Evolutionary conservation across 257 asterid genomes (phyloP), one percentile per base, ranked within the genome.

Genomic region (Gentiana macrophylla): DNA sequence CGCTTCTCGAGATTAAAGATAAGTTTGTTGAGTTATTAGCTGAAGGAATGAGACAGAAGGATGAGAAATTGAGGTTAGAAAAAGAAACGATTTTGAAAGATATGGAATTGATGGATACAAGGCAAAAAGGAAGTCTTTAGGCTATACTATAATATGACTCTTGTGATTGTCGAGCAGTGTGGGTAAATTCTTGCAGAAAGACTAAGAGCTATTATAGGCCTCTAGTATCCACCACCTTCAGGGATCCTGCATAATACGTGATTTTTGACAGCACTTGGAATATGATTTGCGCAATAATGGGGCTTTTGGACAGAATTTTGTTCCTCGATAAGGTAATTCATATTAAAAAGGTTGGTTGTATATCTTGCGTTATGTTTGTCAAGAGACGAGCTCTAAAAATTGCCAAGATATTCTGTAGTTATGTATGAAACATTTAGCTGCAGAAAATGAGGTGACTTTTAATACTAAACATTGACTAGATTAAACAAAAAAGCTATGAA

Each of bases 1-100:
- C 82, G n/a, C 74, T 72, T 59, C 73, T 74, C 41, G 80, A 71
- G 70, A 74, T 90, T 32, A 84, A 66, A 44, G 76, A 82, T 53
- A 82, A 68, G 73, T 90, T 90, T 70, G 55, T 90, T 52, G 86
- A 76, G 79, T 57, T 90, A 76, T 72, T 90, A 67, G 75, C 72
- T 8, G 86, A 84, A 74, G 98, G 95, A 7, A 75, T 55, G 56
- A 50, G 34, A 53, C 72, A 67, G 78, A 74, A 74, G 71, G 70
- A 73, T 41, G 90, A 82, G 70, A 62, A 66, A 12, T 59, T 72
- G 77, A 82, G 79, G 64, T 48, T 79, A 32, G 62, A 59, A 32
- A 65, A 77, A 62, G 76, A 78, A 60, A 64, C 38, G 72, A 36
- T 74, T 61, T 57, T 35, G 64, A 59, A 79, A 71, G 81, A 86